A percentile compares a stretch with the other conserved stretches of the same genome.
These are phyloP conservation scores for Dioszegia crocea DNA, from an alignment of 768 basidiomycete species.

Conservation along the genomic window DNA sequence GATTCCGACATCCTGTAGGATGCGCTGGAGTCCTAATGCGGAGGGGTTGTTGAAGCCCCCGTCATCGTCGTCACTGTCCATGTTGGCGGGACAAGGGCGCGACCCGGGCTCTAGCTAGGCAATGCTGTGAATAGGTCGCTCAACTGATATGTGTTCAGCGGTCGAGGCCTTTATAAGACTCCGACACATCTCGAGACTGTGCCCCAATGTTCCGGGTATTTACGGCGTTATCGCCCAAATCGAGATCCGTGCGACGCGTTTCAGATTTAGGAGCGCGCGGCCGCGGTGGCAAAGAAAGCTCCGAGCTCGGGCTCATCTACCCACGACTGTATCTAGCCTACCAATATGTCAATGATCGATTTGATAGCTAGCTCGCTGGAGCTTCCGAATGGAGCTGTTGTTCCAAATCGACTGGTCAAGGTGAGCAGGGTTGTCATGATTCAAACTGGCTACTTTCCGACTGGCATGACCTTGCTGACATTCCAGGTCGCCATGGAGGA, in stretches of 20 bases:
- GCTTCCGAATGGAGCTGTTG: slow-evolving; percentile 30
- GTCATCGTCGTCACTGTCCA: slow-evolving; percentile 20
- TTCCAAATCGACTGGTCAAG: slow-evolving; percentile 56
- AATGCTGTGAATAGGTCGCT: no score
- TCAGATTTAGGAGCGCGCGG: no score
- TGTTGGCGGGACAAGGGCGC: not conserved
- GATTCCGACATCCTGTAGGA: slow-evolving; percentile 28
- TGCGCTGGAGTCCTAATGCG: slow-evolving; percentile 22
- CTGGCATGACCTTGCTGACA: not conserved
- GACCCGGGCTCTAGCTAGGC: not conserved
- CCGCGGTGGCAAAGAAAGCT: no score
- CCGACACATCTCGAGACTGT: no score
- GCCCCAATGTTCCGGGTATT: no score
- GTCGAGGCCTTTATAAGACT: no score
- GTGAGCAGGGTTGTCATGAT: slow-evolving; percentile 30
- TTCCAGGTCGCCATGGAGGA: slow-evolving; percentile 96
- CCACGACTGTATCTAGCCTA: no score
- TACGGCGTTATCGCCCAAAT: no score
- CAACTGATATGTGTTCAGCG: no score
- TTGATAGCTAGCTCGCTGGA: slow-evolving; percentile 17
- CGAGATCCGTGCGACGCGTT: no score
- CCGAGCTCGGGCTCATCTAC: no score
- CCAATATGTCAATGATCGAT: slow-evolving; percentile 13
- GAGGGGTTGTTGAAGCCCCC: not conserved
- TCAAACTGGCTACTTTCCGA: not conserved